phyloP scores from a whole-genome alignment of 768 basidiomycete species.

The Sutorius australiensis region DNA sequence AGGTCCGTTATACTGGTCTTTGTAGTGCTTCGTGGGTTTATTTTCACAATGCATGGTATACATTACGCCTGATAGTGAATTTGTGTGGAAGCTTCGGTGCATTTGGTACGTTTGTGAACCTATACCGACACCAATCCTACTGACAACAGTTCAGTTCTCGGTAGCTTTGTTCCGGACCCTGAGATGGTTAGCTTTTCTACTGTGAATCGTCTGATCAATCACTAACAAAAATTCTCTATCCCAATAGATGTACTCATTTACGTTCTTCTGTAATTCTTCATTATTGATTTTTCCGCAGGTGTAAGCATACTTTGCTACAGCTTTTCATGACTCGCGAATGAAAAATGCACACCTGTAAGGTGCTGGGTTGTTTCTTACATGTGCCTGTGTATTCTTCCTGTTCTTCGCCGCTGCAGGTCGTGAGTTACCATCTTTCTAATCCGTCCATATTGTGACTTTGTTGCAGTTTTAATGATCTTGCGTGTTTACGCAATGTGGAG shows the following conservation, averaged over 20 bases:
- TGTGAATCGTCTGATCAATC: background rate
- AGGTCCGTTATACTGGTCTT: background rate
- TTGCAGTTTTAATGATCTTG: slow-evolving; percentile 5
- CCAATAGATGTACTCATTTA: background rate
- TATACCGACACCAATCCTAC: background rate
- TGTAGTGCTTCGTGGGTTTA: background rate
- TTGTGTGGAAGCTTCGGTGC: background rate
- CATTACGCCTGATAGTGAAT: background rate
- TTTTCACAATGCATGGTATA: background rate
- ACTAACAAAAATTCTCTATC: background rate
- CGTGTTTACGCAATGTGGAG: slow-evolving; percentile 6
- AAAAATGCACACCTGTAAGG: background rate
- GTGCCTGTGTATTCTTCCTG: background rate
- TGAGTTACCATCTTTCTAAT: background rate
- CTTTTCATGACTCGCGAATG: background rate
- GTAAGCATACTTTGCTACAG: background rate
- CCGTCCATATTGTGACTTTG: background rate
- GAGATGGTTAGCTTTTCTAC: background rate
- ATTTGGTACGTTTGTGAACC: background rate
- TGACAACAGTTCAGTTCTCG: background rate
- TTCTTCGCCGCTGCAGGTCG: slow-evolving; percentile 7
- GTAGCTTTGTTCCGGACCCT: background rate
- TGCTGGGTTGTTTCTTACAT: background rate
- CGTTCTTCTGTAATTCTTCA: background rate
- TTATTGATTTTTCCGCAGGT: background rate